phyloP scores from a whole-genome alignment of 257 asterid genomes.

The Ajuga chamaepitys region DNA sequence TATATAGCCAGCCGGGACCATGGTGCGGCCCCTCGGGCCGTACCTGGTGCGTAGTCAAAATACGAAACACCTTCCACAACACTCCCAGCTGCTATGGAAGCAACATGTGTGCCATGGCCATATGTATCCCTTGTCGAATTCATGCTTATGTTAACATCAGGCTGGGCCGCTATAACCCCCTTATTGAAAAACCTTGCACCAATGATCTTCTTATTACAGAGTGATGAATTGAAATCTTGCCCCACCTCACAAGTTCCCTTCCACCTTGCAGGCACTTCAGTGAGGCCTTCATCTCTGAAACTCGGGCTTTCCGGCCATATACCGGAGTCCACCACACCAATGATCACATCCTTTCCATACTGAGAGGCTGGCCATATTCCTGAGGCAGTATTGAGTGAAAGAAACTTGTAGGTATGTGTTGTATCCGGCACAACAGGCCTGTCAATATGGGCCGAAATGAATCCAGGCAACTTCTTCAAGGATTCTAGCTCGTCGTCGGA shows the following conservation, averaged over 20 bases:
- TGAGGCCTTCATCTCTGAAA: conserved; percentile 45
- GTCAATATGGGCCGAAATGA: conserved; percentile 39
- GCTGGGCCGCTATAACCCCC: conserved; percentile 31
- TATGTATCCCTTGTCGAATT: conserved; percentile 34
- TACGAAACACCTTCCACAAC: conserved; percentile 31
- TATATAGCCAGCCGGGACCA: conserved; percentile 44
- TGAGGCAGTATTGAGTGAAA: conserved; percentile 27
- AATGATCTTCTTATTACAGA: conserved; percentile 45
- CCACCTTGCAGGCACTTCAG: conserved; percentile 43
- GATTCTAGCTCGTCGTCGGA: conserved; percentile 30
- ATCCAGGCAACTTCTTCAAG: conserved; percentile 41
- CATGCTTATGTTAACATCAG: conserved; percentile 29
- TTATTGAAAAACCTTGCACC: conserved; percentile 42
- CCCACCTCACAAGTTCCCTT: conserved; percentile 47
- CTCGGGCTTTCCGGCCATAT: conserved; percentile 64
- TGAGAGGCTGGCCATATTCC: conserved; percentile 58
- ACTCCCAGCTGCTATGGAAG: conserved; percentile 47
- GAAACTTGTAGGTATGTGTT: conserved; percentile 43
- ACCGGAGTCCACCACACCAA: conserved; percentile 49
- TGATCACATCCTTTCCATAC: conserved; percentile 43
- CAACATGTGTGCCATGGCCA: conserved; percentile 50
- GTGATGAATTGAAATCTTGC: conserved; percentile 37
- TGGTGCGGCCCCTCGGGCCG: conserved; percentile 44
- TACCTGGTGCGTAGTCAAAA: conserved; percentile 45
- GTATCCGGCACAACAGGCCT: conserved; percentile 34